These are phyloP conservation scores for Fomitopsis palustris DNA, from an alignment of 1,284 basidiomycete species.

Conservation along the genomic window DNA sequence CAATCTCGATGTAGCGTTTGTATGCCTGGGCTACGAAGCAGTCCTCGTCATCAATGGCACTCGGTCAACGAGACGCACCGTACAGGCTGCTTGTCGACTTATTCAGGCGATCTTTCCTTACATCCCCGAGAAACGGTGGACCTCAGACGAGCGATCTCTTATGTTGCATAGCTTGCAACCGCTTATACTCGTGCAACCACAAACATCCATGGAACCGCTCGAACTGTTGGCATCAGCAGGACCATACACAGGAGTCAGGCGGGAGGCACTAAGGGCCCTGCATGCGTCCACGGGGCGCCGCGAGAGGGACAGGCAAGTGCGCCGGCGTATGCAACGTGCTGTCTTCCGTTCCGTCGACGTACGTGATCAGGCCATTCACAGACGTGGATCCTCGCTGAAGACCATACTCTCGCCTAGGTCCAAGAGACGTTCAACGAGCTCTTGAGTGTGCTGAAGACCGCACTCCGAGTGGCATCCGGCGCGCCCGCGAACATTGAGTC, in stretches of 20 bases:
- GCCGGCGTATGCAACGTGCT: constrained; percentile 39
- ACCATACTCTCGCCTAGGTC: constrained; percentile 37
- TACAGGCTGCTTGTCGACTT: constrained; percentile 61
- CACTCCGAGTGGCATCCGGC: constrained; percentile 31
- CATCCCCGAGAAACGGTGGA: constrained; percentile 50
- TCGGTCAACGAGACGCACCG: constrained; percentile 50
- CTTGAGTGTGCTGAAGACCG: constrained; percentile 34
- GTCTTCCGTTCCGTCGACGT: constrained; percentile 69
- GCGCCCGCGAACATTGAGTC: constrained; percentile 3
- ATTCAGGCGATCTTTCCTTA: constrained; percentile 40
- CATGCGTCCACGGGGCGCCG: constrained; percentile 13
- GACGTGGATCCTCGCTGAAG: neutral
- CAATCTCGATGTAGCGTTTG: constrained; percentile 65
- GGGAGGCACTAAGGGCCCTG: constrained; percentile 42
- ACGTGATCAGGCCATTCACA: constrained; percentile 21
- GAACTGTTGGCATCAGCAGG: constrained; percentile 62
- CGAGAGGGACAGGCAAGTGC: constrained; percentile 10
- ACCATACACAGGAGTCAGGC: constrained; percentile 62
- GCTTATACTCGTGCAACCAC: constrained; percentile 37
- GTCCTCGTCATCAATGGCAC: constrained; percentile 62
- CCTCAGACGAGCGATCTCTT: constrained; percentile 52
- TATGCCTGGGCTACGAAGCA: constrained; percentile 66
- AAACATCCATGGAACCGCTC: constrained; percentile 35
- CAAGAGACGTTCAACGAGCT: constrained; percentile 48
- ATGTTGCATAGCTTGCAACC: constrained; percentile 67